Percentiles rank a stretch among this genome's conserved stretches.
These are phyloP conservation scores for Phaffia tasmanica DNA, from an alignment of 768 basidiomycete species.

Conservation along the genomic window DNA sequence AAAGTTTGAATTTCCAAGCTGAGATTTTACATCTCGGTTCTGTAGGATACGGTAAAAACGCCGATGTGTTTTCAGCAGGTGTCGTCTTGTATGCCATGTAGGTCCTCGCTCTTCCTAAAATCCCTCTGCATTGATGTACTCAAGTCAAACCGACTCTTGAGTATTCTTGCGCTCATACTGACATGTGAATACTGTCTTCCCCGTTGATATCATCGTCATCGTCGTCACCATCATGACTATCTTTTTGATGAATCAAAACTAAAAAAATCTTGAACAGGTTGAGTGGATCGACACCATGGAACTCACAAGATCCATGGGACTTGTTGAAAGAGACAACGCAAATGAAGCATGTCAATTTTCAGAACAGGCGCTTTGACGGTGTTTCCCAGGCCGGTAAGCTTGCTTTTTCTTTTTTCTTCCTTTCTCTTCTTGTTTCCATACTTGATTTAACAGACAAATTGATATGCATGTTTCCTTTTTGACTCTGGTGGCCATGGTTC, in stretches of 20 bases:
- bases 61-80: constrained; percentile 20
- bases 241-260: neutral
- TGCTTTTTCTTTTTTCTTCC: neutral
- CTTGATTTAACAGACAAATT: neutral
- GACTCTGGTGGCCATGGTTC: too few species aligned
- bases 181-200: too few species aligned
- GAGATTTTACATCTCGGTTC: neutral
- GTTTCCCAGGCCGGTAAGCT: constrained; percentile 20
- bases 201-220: too few species aligned
- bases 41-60: constrained; percentile 22
- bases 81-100: constrained; percentile 22
- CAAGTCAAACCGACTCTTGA: too few species aligned
- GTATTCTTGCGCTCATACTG: too few species aligned
- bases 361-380: constrained; percentile 15
- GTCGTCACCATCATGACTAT: neutral
- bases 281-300: constrained; percentile 24
- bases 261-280: neutral
- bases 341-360: constrained; percentile 22
- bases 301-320: constrained; percentile 24
- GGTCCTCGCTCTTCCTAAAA: neutral
- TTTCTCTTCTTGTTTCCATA: neutral
- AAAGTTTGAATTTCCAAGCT: neutral
- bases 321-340: constrained; percentile 22
- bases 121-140: neutral
- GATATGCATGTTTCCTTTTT: neutral